Evolutionary conservation across 2,329 filamentous ascomycete species (phyloP).

Genomic region (Ceratocystis eucalypticola): DNA sequence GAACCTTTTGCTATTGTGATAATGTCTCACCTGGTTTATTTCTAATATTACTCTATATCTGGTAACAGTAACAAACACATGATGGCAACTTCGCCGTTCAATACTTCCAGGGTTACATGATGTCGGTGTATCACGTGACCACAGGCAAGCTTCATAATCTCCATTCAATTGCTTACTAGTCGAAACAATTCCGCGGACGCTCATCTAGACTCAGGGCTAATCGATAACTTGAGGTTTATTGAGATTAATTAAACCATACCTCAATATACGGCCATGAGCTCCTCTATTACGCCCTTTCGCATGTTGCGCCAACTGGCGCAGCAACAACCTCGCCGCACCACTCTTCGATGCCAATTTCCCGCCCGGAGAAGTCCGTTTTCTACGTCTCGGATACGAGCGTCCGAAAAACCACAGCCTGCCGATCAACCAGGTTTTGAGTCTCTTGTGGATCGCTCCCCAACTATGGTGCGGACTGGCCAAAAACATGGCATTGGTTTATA

Average conservation of each 20-base stretch:
- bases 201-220: not conserved
- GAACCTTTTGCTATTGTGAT: too few species aligned
- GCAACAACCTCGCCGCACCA: constrained; percentile 9
- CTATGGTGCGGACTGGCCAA: constrained; percentile 60
- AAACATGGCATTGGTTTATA: constrained; percentile 68
- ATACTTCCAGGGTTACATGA: not conserved
- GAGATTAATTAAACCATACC: not conserved
- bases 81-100: too few species aligned
- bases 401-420: constrained; percentile 36
- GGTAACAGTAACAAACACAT: too few species aligned
- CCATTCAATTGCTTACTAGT: not conserved
- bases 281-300: not conserved
- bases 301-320: constrained; percentile 16
- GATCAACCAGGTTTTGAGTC: constrained; percentile 73
- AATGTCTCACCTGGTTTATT: too few species aligned
- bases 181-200: not conserved
- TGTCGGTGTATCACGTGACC: not conserved
- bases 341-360: not conserved
- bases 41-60: too few species aligned
- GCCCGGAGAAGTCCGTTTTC: constrained; percentile 11
- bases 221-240: not conserved
- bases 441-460: constrained; percentile 67
- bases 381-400: constrained; percentile 18
- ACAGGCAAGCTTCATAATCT: not conserved
- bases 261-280: not conserved